Percentiles rank a stretch among this genome's conserved stretches.
These are phyloP conservation scores for Rhodotorula sp. DNA, from an alignment of 1,284 basidiomycete genomes.

Conservation along the genomic window DNA sequence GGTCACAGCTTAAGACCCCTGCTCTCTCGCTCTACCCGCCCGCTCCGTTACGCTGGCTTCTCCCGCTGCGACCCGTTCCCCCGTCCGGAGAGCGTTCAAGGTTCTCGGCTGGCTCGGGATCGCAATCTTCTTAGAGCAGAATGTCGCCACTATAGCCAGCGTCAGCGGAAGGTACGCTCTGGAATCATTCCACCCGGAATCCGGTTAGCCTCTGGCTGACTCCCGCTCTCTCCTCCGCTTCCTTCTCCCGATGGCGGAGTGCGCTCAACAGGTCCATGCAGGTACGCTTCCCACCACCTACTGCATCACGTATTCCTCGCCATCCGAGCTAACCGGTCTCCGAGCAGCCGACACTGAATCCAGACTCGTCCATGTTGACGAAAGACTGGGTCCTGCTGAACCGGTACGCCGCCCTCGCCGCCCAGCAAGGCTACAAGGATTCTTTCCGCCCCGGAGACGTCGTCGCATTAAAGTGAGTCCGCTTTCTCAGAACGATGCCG, in stretches of 20 bases:
- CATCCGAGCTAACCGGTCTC: no score
- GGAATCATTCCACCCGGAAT: background rate
- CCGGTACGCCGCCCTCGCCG: slow-evolving; percentile 47
- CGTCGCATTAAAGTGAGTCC: slow-evolving; percentile 53
- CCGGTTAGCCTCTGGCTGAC: background rate
- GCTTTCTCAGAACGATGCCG: no score
- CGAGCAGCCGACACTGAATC: slow-evolving; percentile 53
- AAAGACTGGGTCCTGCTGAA: slow-evolving; percentile 57
- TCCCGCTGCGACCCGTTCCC: background rate
- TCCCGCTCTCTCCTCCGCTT: background rate
- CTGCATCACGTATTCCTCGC: no score
- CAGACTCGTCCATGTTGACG: slow-evolving; percentile 49
- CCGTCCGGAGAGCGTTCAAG: slow-evolving; percentile 10
- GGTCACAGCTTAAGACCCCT: background rate
- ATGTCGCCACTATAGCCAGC: slow-evolving; percentile 53
- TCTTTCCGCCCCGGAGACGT: slow-evolving; percentile 54
- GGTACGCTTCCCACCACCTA: slow-evolving; percentile 40
- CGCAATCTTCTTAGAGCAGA: slow-evolving; percentile 53
- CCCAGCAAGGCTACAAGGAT: slow-evolving; percentile 38
- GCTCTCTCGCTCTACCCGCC: background rate
- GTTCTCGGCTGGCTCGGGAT: slow-evolving; percentile 55
- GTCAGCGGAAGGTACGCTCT: slow-evolving; percentile 52
- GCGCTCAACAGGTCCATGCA: slow-evolving; percentile 47
- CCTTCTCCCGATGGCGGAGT: background rate
- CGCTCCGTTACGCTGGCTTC: background rate